Percentiles rank a stretch among this genome's conserved stretches.
phyloP scores from a whole-genome alignment of 2,329 filamentous ascomycete genomes.

The Whalleya microplaca region DNA sequence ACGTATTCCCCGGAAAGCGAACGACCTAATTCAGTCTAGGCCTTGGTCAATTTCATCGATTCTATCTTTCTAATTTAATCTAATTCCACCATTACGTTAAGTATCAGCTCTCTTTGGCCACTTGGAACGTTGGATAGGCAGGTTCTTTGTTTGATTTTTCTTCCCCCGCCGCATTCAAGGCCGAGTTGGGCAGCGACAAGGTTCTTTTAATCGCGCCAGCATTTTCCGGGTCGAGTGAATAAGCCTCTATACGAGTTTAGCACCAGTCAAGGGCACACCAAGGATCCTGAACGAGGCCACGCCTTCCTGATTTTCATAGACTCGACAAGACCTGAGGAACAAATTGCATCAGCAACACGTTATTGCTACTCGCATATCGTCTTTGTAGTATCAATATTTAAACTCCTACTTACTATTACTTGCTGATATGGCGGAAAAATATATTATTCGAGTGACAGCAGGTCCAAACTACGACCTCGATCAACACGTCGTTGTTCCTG shows the following conservation, averaged over 20 bases:
- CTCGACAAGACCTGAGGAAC: not conserved
- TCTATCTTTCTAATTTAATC: too few relatives aligned
- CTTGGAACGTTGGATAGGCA: not conserved
- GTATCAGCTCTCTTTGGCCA: not conserved
- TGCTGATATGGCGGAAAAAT: slow-evolving; percentile 66
- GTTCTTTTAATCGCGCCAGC: not conserved
- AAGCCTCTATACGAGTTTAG: not conserved
- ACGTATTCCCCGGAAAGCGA: not conserved
- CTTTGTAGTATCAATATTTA: not conserved
- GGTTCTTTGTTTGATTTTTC: not conserved
- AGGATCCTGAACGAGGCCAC: not conserved
- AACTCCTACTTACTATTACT: not conserved
- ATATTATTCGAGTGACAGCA: slow-evolving; percentile 80
- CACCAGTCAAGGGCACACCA: not conserved
- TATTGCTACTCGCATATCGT: not conserved
- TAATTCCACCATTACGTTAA: too few relatives aligned
- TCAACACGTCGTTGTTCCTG: slow-evolving; percentile 73
- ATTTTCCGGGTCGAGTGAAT: not conserved
- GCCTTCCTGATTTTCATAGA: not conserved
- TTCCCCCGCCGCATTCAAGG: not conserved
- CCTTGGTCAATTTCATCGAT: too few relatives aligned
- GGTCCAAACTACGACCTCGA: slow-evolving; percentile 74
- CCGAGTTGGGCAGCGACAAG: not conserved
- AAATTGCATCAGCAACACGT: too few relatives aligned
- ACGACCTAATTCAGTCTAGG: not conserved